Conservation (phyloP, 23 red algal genomes). For the Gracilaria domingensis region DNA sequence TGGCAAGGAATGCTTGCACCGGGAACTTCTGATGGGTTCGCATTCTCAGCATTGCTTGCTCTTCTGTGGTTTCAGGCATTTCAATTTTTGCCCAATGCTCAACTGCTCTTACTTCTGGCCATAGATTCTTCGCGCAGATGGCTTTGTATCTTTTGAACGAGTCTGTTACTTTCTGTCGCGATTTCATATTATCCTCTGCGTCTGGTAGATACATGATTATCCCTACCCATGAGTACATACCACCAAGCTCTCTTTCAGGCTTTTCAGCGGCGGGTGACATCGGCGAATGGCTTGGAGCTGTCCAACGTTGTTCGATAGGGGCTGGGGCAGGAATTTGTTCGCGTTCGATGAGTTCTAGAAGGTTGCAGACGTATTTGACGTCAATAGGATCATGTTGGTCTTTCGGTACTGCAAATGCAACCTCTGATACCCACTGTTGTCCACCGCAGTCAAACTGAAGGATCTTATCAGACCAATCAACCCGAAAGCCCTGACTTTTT, state of each 20-base stretch:
- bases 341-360: constrained; percentile 79
- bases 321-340: constrained; percentile 83
- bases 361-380: constrained; percentile 68
- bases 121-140: constrained; percentile 63
- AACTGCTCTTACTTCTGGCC: constrained; percentile 71
- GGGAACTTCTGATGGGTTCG: constrained; percentile 64
- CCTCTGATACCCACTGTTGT: constrained; percentile 95
- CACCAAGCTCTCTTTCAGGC: constrained; percentile 54
- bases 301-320: constrained; percentile 96
- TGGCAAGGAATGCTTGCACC: constrained; percentile 67
- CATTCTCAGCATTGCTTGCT: constrained; percentile 33
- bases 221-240: constrained; percentile 90
- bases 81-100: constrained; percentile 96
- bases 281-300: constrained; percentile 73
- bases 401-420: constrained; percentile 77
- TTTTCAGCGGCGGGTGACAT: constrained; percentile 77
- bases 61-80: constrained; percentile 65
- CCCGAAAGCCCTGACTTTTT: constrained; percentile 55
- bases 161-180: constrained; percentile 60
- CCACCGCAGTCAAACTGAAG: constrained; percentile 96
- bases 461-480: constrained; percentile 83
- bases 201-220: constrained; percentile 98
- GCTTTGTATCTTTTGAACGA: constrained; percentile 82
- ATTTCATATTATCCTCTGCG: constrained; percentile 30
- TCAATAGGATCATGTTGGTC: constrained; percentile 34